Evolutionary conservation across 1,284 basidiomycete species (phyloP), one percentile per base, ranked within the genome.

Genomic region (Neolentinus lepideus): DNA sequence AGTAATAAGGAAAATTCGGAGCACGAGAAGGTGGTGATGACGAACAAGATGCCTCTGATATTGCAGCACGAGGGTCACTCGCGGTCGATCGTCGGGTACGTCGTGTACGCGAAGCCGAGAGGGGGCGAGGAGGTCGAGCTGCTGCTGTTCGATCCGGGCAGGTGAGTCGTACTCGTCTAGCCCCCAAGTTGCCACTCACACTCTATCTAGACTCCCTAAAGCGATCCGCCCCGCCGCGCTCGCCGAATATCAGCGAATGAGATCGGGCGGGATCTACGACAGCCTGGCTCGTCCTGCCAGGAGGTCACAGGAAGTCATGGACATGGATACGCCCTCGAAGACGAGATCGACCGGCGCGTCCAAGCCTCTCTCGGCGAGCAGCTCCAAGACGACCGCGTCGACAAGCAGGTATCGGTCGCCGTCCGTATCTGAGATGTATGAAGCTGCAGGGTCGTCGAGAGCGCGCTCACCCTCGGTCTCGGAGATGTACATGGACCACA

Each of bases 31-130:
- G 38, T 43, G 4, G 6, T 4, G 8, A 16, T 43, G 38, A 9
- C 85, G 0, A 67, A 79, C 31, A 81, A 77, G 62, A 84, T 91
- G 78, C 92, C 92, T 2, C 64, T 95, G 19, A 84, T 95, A 36
- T 72, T 95, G 47, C 84, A 94, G 74, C 84, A 91, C 62, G 67
- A 77, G 2, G 90, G 92, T 0, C 92, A 95, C 70, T 94, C 92
- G 14, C 72, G 88, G n/a, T 87, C 85, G 1, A 83, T 95, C 14
- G 77, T 94, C 1, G 92, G 92, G 1, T 93, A 88, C 62, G 69
- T 84, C 36, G 75, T 71, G 27, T 78, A 76, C 59, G 74, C 73
- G 21, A 50, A 50, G n/a, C 9, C 14, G 47, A 50, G 25, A 8
- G 22, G 47, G 22, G 21, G 16, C 12, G 85, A 84, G 4, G 69